Evolutionary conservation across 2,329 filamentous ascomycete species (phyloP).

Genomic region (Neonectria neomacrospora): DNA sequence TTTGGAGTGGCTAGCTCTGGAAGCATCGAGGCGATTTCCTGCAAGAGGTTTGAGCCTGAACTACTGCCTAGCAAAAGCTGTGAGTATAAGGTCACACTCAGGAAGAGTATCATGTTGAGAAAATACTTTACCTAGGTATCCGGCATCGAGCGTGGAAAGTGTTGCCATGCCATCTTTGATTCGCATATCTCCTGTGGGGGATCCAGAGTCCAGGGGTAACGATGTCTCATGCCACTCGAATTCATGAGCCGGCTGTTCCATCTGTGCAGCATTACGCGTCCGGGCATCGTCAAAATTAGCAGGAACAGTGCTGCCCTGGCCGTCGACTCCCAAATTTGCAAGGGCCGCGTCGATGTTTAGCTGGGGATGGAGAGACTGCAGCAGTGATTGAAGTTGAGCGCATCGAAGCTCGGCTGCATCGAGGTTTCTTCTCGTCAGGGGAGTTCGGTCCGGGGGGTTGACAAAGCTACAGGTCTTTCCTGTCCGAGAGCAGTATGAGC

Average conservation of each 20-base stretch:
- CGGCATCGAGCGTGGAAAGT: slow-evolving; percentile 36
- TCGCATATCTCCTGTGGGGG: slow-evolving; percentile 13
- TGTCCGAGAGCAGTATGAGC: slow-evolving; percentile 37
- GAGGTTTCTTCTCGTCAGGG: slow-evolving; percentile 50
- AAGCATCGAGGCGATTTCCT: slow-evolving; percentile 36
- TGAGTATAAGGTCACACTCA: neutral
- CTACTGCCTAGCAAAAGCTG: slow-evolving; percentile 36
- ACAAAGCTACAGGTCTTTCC: slow-evolving; percentile 49
- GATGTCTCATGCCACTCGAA: slow-evolving; percentile 40
- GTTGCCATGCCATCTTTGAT: slow-evolving; percentile 44
- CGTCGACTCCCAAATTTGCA: neutral
- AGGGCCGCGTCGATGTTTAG: slow-evolving; percentile 41
- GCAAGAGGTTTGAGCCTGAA: slow-evolving; percentile 43
- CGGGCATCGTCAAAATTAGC: neutral
- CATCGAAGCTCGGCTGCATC: slow-evolving; percentile 46
- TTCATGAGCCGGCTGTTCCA: slow-evolving; percentile 16
- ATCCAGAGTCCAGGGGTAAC: slow-evolving; percentile 14
- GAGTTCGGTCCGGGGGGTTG: slow-evolving; percentile 48
- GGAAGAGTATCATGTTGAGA: too few relatives aligned
- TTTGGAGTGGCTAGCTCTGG: slow-evolving; percentile 17
- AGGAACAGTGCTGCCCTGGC: neutral
- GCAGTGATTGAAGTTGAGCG: slow-evolving; percentile 41
- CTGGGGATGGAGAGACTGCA: slow-evolving; percentile 43
- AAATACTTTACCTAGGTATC: slow-evolving; percentile 38
- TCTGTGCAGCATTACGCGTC: neutral